phyloP scores from a whole-genome alignment of 148 eudicot species.

The Diospyros kaki region DNA sequence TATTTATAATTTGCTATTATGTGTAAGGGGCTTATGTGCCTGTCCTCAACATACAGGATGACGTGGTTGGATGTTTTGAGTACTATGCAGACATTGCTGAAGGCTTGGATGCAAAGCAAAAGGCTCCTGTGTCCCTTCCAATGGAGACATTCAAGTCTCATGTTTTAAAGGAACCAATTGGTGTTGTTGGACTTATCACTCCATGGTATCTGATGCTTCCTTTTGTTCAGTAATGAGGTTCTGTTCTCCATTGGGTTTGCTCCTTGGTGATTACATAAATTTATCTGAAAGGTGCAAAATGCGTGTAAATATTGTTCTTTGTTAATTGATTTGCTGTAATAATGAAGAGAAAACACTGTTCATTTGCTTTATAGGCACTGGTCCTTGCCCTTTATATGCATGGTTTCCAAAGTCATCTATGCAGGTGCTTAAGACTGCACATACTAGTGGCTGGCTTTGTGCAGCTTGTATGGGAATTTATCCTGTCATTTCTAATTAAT shows the following conservation, averaged over 20 bases:
- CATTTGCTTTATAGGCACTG: neutral
- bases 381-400: neutral
- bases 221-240: neutral
- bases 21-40: conserved; percentile 4
- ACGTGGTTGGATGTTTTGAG: conserved; percentile 90
- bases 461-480: neutral
- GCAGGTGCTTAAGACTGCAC: neutral
- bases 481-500: neutral
- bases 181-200: conserved; percentile 94
- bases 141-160: conserved; percentile 82
- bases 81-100: conserved; percentile 94
- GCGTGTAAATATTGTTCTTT: neutral
- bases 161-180: conserved; percentile 81
- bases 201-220: conserved; percentile 62
- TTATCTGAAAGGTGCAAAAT: neutral
- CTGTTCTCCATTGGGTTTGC: conserved; percentile 2
- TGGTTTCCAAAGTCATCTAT: neutral
- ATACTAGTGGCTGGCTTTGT: conserved; percentile 5
- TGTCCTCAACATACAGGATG: conserved; percentile 57
- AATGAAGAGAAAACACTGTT: neutral
- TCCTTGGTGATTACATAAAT: neutral
- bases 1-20: neutral
- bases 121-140: conserved; percentile 77
- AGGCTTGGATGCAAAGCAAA: conserved; percentile 81
- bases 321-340: neutral